A percentile compares a stretch with the other conserved stretches of the same genome.
phyloP scores from a whole-genome alignment of 2,329 filamentous ascomycete genomes.

The Fusarium lateritium region DNA sequence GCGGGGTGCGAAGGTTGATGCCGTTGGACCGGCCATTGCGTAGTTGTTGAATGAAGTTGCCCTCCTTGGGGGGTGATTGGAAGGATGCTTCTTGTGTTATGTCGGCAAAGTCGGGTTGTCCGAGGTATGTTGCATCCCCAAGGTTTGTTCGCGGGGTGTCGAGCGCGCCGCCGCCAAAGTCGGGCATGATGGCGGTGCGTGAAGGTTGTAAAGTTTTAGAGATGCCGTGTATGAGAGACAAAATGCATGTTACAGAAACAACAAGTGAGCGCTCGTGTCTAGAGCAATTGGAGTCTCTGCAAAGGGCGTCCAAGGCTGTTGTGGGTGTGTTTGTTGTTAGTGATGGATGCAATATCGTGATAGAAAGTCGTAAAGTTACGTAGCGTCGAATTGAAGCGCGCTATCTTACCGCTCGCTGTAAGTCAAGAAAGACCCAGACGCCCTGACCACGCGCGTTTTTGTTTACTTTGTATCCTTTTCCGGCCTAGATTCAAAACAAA shows the following conservation, averaged over 20 bases:
- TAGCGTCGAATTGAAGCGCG: slow-evolving; percentile 42
- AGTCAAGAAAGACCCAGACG: slow-evolving; percentile 31
- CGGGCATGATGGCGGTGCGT: slow-evolving; percentile 68
- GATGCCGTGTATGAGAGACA: slow-evolving; percentile 29
- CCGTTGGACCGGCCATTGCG: slow-evolving; percentile 73
- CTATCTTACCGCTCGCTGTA: slow-evolving; percentile 34
- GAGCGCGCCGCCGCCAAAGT: slow-evolving; percentile 73
- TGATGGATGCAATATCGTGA: slow-evolving; percentile 35
- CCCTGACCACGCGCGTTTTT: slow-evolving; percentile 54
- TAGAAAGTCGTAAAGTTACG: slow-evolving; percentile 35
- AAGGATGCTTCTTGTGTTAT: slow-evolving; percentile 92
- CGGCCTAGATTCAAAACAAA: slow-evolving; percentile 53
- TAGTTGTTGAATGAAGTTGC: slow-evolving; percentile 81
- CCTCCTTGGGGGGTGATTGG: slow-evolving; percentile 78
- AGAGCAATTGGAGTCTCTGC: slow-evolving; percentile 9
- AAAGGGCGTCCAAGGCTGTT: slow-evolving; percentile 19
- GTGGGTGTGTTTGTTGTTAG: slow-evolving; percentile 40
- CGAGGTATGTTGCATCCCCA: slow-evolving; percentile 87
- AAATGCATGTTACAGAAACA: slow-evolving; percentile 42
- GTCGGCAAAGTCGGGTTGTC: slow-evolving; percentile 78
- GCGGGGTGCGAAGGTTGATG: slow-evolving; percentile 79
- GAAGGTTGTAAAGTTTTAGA: slow-evolving; percentile 39
- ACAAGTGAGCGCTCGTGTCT: slow-evolving; percentile 1
- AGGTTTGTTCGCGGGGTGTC: slow-evolving; percentile 89
- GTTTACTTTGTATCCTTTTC: slow-evolving; percentile 60